These are phyloP conservation scores for Zygoascus flipseniorum DNA, from an alignment of 805 yeast species.

Conservation along the genomic window DNA sequence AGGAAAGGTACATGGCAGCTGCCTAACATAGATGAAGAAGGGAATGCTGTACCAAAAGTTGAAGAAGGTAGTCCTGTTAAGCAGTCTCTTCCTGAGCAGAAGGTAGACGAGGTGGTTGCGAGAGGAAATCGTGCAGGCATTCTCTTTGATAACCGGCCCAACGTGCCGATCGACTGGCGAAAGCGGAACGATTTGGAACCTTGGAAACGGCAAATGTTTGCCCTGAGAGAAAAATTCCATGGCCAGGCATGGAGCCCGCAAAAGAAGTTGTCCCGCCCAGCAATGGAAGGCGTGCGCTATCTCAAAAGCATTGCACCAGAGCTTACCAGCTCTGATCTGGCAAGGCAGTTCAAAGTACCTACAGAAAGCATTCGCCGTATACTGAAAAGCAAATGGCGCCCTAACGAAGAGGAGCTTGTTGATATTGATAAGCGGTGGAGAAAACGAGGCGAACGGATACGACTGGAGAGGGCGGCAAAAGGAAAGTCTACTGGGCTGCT, in stretches of 20 bases:
- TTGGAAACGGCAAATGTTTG: slow-evolving; percentile 65
- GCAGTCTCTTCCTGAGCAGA: background rate
- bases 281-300: slow-evolving; percentile 55
- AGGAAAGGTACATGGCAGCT: slow-evolving; percentile 28
- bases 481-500: background rate
- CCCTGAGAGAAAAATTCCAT: slow-evolving; percentile 53
- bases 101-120: slow-evolving; percentile 21
- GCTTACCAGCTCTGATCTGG: slow-evolving; percentile 50
- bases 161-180: slow-evolving; percentile 44
- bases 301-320: slow-evolving; percentile 50
- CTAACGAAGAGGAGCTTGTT: slow-evolving; percentile 45
- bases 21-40: slow-evolving; percentile 27
- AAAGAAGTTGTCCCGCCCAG: slow-evolving; percentile 55
- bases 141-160: slow-evolving; percentile 11
- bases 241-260: slow-evolving; percentile 58
- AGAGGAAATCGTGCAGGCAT: slow-evolving; percentile 13
- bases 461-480: background rate
- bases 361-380: slow-evolving; percentile 81
- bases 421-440: slow-evolving; percentile 45
- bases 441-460: slow-evolving; percentile 34
- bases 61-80: no score
- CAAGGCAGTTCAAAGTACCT: slow-evolving; percentile 57
- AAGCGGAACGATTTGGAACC: slow-evolving; percentile 37
- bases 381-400: slow-evolving; percentile 67
- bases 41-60: slow-evolving; percentile 8